Conservation (phyloP, 1,284 basidiomycete species). For the Anthracocystis panici-leucophaei region DNA sequence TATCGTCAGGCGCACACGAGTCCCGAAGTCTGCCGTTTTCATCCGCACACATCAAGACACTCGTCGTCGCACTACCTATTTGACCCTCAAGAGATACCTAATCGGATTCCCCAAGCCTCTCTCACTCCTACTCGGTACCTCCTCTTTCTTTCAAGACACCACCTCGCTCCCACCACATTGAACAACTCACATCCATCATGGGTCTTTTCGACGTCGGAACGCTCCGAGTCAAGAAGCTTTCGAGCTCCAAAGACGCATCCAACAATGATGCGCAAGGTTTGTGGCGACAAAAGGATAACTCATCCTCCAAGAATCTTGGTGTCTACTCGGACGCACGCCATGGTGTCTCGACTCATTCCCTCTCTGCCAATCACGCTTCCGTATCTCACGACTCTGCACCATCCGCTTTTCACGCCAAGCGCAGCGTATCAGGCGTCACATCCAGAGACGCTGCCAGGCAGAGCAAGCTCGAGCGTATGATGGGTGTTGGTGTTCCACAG, state of each 20-base stretch:
- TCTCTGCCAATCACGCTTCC: conserved; percentile 34
- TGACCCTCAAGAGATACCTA: neutral
- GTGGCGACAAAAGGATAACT: conserved; percentile 28
- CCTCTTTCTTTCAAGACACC: neutral
- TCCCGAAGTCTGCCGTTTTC: neutral
- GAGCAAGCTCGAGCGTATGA: conserved; percentile 59
- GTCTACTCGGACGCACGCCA: conserved; percentile 22
- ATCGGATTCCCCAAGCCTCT: neutral
- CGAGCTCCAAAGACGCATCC: conserved; percentile 15
- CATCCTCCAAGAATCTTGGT: conserved; percentile 17
- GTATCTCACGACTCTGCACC: neutral
- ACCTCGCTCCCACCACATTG: neutral
- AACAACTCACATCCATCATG: conserved; percentile 14
- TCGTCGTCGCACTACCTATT: neutral
- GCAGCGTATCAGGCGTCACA: conserved; percentile 33
- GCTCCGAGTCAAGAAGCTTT: conserved; percentile 31
- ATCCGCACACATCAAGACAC: neutral
- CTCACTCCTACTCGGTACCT: neutral
- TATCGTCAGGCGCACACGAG: neutral
- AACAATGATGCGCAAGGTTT: conserved; percentile 8
- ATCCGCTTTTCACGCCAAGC: conserved; percentile 13
- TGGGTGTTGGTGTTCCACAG: conserved; percentile 51
- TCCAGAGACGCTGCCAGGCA: conserved; percentile 28
- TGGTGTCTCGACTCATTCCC: conserved; percentile 28
- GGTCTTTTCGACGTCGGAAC: conserved; percentile 52